Conservation (phyloP, 768 basidiomycete genomes). For the Pulveroboletus sp. region DNA sequence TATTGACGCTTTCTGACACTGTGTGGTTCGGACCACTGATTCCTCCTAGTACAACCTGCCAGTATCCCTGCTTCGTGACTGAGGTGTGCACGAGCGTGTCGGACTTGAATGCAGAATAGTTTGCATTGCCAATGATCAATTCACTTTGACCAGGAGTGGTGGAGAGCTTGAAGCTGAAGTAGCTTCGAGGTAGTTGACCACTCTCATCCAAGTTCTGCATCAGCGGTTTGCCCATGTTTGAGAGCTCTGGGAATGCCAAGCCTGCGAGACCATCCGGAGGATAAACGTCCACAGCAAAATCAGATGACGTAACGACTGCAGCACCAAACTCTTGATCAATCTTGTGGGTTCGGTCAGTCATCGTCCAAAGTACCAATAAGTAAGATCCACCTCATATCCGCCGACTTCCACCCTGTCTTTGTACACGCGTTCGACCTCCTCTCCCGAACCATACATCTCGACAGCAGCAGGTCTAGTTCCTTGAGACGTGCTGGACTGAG, state of each 20-base stretch:
- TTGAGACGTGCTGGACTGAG: constrained; percentile 22
- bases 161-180: constrained; percentile 47
- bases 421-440: constrained; percentile 28
- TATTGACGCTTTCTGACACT: neutral
- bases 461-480: constrained; percentile 11
- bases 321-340: constrained; percentile 32
- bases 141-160: constrained; percentile 13
- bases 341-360: constrained; percentile 7
- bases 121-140: constrained; percentile 28
- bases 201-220: constrained; percentile 40
- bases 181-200: constrained; percentile 9
- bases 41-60: constrained; percentile 31
- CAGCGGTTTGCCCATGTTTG: constrained; percentile 30
- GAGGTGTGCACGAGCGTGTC: constrained; percentile 36
- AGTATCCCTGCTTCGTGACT: constrained; percentile 29
- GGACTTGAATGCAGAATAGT: constrained; percentile 45
- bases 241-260: constrained; percentile 36
- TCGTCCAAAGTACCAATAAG: neutral
- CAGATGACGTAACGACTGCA: neutral
- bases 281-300: neutral
- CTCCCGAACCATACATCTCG: constrained; percentile 38
- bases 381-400: constrained; percentile 25
- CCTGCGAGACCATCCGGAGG: constrained; percentile 38
- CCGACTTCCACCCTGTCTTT: constrained; percentile 35
- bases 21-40: constrained; percentile 1